Evolutionary conservation across 1,284 basidiomycete genomes (phyloP), one percentile per base, ranked within the genome.

Genomic region (Anthracocystis panici-leucophaei): DNA sequence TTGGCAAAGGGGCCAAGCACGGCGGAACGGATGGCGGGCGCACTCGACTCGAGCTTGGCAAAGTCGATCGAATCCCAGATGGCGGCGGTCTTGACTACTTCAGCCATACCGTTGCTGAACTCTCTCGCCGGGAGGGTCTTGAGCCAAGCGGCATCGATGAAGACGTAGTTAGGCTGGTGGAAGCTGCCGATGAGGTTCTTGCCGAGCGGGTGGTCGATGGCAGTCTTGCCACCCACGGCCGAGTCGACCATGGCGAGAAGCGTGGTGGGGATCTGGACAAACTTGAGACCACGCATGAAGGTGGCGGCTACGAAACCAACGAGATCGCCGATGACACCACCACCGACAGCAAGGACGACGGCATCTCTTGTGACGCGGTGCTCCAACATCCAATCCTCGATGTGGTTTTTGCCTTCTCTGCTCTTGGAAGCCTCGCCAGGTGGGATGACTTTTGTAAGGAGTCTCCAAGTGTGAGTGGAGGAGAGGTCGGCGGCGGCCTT

Each of bases 101-200:
- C 96, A 1, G 97, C 95, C 93, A 99, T 97, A 50, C 96, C 96
- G 84, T 99, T 99, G 46, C 93, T 93, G 78, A 98, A 95, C 86
- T 99, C 97, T 69, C 97, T 89, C 46, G 91, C 87, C 0, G 95
- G 95, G 5, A 99, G 91, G 1, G 94, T 96, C 79, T 94, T 93
- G 68, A 99, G 90, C 88, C 97, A 97, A 0, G 95, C 92, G 18
- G 94, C 92, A 86, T 99, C 97, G 79, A 98, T 97, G 87, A 99
- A 99, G 85, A 98, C 92, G 88, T 92, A 98, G 81, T 92, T 90
- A 1, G 96, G 96, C 87, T 99, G 97, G 93, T 95, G 95, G 88
- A 99, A 99, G 4, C 96, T 92, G 72, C 96, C 97, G 78, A 99
- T 93, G 77, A 99, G 89, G 86, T 99, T 99, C 88, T 99, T 99